Conservation (phyloP, 2,329 filamentous ascomycete genomes). For the Chrysoporthe cubensis region DNA sequence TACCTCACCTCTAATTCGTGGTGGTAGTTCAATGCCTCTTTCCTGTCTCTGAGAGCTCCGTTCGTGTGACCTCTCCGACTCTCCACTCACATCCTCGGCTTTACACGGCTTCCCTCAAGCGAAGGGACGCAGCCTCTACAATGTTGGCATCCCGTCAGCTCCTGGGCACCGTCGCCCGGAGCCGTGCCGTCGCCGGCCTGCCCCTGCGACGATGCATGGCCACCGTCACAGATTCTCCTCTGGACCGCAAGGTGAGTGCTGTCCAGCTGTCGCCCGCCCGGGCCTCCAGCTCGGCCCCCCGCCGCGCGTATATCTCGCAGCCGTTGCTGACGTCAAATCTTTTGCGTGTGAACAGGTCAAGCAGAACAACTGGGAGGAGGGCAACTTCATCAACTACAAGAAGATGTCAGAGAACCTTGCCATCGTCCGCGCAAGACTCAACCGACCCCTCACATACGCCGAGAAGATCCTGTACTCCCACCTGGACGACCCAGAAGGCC, state of each 20-base stretch:
- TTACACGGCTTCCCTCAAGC: conserved; percentile 16
- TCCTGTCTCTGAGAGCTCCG: conserved; percentile 31
- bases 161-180: conserved; percentile 66
- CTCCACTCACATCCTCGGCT: conserved; percentile 22
- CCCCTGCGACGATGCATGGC: conserved; percentile 73
- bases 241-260: conserved; percentile 79
- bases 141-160: conserved; percentile 76
- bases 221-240: conserved; percentile 81
- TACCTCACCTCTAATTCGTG: conserved; percentile 15
- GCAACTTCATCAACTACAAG: conserved; percentile 99
- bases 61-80: conserved; percentile 32
- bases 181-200: conserved; percentile 62
- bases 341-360: conserved; percentile 59
- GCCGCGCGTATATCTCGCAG: background rate
- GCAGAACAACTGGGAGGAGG: conserved; percentile 96
- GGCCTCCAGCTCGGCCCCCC: background rate
- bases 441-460: conserved; percentile 90
- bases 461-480: conserved; percentile 99
- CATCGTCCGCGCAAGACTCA: conserved; percentile 86
- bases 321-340: conserved; percentile 24
- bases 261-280: background rate
- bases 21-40: conserved; percentile 28
- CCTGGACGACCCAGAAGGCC: conserved; percentile 92
- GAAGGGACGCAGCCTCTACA: conserved; percentile 40
- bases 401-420: conserved; percentile 98